These are phyloP conservation scores for Taiozyma onychis DNA, from an alignment of 1,139 yeast genomes.

Conservation along the genomic window DNA sequence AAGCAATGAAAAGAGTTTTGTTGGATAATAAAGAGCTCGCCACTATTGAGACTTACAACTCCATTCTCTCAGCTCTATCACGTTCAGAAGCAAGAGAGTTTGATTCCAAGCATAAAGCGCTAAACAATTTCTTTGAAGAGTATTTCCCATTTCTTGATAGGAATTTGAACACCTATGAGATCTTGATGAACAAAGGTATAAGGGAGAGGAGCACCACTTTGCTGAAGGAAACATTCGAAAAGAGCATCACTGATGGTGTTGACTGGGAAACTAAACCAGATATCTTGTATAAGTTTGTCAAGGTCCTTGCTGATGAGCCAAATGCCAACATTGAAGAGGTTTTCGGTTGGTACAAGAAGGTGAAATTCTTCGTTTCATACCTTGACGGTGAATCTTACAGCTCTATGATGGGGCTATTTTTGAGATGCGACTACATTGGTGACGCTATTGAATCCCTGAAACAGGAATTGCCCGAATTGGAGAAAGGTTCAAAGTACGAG, in stretches of 20 bases:
- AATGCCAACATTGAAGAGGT: constrained; percentile 23
- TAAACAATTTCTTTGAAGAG: constrained; percentile 4
- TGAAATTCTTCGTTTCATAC: constrained; percentile 34
- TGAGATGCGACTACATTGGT: constrained; percentile 44
- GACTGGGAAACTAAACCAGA: constrained; percentile 31
- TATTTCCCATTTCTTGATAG: background rate
- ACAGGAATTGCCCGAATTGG: constrained; percentile 50
- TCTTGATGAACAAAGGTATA: constrained; percentile 23
- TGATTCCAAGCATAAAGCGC: background rate
- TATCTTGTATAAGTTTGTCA: constrained; percentile 23
- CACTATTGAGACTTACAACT: constrained; percentile 1
- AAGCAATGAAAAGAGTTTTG: background rate
- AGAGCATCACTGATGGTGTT: constrained; percentile 34
- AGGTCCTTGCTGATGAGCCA: constrained; percentile 18
- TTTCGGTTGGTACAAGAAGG: constrained; percentile 29
- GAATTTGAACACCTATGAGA: constrained; percentile 24
- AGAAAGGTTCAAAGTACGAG: constrained; percentile 29
- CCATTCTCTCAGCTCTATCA: constrained; percentile 1
- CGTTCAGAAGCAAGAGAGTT: background rate
- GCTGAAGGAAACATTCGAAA: constrained; percentile 32
- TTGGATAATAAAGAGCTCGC: background rate
- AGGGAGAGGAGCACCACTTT: constrained; percentile 20
- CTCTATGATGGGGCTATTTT: constrained; percentile 41
- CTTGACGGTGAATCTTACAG: constrained; percentile 40
- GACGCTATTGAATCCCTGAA: constrained; percentile 56